Evolutionary conservation across 2,329 filamentous ascomycete genomes (phyloP).

Genomic region (Podosphaera xanthii): DNA sequence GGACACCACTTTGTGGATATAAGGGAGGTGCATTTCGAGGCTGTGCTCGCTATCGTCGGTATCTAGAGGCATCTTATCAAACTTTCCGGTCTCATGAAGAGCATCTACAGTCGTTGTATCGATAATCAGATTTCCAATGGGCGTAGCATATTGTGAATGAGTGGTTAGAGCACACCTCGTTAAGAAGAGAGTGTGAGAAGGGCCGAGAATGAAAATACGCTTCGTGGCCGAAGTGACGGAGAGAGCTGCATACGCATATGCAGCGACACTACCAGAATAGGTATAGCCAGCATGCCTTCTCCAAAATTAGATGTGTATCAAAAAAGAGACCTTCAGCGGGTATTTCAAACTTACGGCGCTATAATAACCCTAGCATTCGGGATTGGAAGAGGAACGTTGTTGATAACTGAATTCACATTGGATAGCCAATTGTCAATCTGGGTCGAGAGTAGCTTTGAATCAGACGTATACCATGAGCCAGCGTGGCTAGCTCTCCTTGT

Average conservation of each 20-base stretch:
- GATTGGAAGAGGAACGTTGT: constrained; percentile 38
- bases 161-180: constrained; percentile 52
- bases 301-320: background rate
- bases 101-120: constrained; percentile 32
- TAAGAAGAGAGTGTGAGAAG: constrained; percentile 74
- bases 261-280: constrained; percentile 79
- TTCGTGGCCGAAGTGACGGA: constrained; percentile 56
- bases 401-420: constrained; percentile 41
- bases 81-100: constrained; percentile 29
- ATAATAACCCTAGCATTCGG: constrained; percentile 65
- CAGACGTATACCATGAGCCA: constrained; percentile 63
- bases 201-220: constrained; percentile 76
- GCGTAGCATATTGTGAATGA: constrained; percentile 49
- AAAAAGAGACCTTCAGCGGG: background rate
- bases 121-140: constrained; percentile 45
- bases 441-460: constrained; percentile 31
- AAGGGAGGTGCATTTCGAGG: constrained; percentile 89
- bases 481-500: constrained; percentile 48
- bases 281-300: constrained; percentile 74
- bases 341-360: constrained; percentile 47
- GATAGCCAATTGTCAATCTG: constrained; percentile 59
- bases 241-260: constrained; percentile 80
- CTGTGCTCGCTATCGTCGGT: constrained; percentile 74
- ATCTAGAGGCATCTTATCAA: constrained; percentile 37
- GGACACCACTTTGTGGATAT: constrained; percentile 57